Conservation (phyloP, 306 rosid genomes). For the Ziziphus jujuba region DNA sequence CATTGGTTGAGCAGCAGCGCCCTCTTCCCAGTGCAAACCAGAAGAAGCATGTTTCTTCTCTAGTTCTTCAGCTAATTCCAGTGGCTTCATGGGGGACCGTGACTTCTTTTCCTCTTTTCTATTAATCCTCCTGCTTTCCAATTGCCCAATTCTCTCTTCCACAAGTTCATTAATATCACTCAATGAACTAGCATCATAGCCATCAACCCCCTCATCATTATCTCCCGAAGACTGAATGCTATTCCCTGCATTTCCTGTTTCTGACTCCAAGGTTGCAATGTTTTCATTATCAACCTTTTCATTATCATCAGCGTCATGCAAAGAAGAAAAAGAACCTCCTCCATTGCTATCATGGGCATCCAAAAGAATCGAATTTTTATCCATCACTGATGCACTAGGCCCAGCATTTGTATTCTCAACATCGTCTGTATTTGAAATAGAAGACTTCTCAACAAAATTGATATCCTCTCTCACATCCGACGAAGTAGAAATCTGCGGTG, state of each 20-base stretch:
- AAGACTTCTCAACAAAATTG: slow-evolving; percentile 31
- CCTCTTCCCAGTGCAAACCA: slow-evolving; percentile 89
- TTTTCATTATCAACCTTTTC: slow-evolving; percentile 19
- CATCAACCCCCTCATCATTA: slow-evolving; percentile 34
- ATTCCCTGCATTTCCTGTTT: slow-evolving; percentile 31
- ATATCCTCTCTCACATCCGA: slow-evolving; percentile 31
- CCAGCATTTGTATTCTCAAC: slow-evolving; percentile 20
- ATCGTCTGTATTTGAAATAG: slow-evolving; percentile 10
- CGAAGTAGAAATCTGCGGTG: slow-evolving; percentile 27
- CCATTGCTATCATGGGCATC: slow-evolving; percentile 18
- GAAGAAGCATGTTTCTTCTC: slow-evolving; percentile 95
- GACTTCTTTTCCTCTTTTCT: slow-evolving; percentile 48
- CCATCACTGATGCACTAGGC: slow-evolving; percentile 23
- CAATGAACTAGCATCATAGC: slow-evolving; percentile 35
- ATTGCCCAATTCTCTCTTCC: slow-evolving; percentile 61
- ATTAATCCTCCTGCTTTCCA: slow-evolving; percentile 50
- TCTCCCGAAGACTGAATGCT: slow-evolving; percentile 21
- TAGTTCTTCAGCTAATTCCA: slow-evolving; percentile 78
- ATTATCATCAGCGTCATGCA: slow-evolving; percentile 24
- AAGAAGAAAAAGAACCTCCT: slow-evolving; percentile 26
- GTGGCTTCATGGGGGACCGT: slow-evolving; percentile 50
- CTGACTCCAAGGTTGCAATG: slow-evolving; percentile 17
- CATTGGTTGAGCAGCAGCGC: slow-evolving; percentile 99
- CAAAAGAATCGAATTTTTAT: slow-evolving; percentile 22
- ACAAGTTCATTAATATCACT: slow-evolving; percentile 56